Evolutionary conservation across 495 filamentous ascomycete genomes (phyloP).

Genomic region (Aspergillus affinis): DNA sequence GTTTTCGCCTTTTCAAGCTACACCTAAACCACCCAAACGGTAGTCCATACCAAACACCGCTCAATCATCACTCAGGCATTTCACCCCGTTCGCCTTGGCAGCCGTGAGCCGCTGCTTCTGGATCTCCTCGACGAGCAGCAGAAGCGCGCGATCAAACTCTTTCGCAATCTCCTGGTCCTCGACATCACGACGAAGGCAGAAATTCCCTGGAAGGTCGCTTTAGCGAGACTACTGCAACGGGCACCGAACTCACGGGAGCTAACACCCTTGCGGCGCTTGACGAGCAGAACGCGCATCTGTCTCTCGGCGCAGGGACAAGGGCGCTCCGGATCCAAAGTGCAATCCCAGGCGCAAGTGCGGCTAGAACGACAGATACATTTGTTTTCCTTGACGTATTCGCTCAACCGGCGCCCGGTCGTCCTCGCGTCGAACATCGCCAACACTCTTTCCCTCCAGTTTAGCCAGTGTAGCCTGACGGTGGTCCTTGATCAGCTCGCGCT

Average conservation of each 20-base stretch:
- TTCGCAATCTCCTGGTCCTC: conserved; percentile 18
- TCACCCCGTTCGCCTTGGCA: neutral
- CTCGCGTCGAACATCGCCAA: conserved; percentile 38
- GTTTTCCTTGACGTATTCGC: conserved; percentile 26
- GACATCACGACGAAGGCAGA: conserved; percentile 18
- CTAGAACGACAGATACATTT: conserved; percentile 37
- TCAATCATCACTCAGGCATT: conserved; percentile 3
- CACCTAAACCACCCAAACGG: too few species aligned
- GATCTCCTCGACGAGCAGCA: conserved; percentile 29
- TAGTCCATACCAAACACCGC: neutral
- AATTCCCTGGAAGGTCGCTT: conserved; percentile 31
- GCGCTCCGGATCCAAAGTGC: conserved; percentile 29
- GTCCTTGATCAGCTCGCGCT: conserved; percentile 28
- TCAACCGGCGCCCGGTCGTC: conserved; percentile 18
- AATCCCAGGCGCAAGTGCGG: conserved; percentile 35
- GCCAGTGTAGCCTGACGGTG: conserved; percentile 33
- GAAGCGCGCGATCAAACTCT: conserved; percentile 24
- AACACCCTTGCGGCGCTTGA: conserved; percentile 17
- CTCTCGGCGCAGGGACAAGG: conserved; percentile 39
- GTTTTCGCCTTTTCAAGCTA: neutral
- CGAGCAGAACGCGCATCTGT: conserved; percentile 32
- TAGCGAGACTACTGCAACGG: conserved; percentile 28
- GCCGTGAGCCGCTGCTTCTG: conserved; percentile 24
- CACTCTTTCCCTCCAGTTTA: conserved; percentile 29
- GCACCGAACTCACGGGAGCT: conserved; percentile 19